Percentiles rank a stretch among this genome's conserved stretches.
Conservation (phyloP, 495 filamentous ascomycete species). For the Penicillium lividum region DNA sequence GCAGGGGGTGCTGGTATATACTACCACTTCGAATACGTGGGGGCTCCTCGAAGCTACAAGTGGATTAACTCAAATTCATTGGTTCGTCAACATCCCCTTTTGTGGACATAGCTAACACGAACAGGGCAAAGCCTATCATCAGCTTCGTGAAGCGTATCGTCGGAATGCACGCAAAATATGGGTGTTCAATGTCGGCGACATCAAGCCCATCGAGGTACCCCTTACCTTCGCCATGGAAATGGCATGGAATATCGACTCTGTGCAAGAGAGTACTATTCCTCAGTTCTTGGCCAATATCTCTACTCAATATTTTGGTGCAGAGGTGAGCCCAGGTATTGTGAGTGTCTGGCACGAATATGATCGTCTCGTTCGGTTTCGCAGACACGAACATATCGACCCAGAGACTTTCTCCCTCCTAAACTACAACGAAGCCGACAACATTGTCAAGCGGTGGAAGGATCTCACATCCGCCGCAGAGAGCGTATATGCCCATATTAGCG, state of each 20-base stretch:
- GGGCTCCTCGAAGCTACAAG: constrained; percentile 30
- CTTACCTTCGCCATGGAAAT: constrained; percentile 24
- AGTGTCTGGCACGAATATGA: constrained; percentile 61
- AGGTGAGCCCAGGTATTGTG: constrained; percentile 50
- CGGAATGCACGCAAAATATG: constrained; percentile 67
- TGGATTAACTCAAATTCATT: constrained; percentile 35
- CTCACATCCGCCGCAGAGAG: constrained; percentile 54
- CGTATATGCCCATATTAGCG: constrained; percentile 43
- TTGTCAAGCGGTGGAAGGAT: constrained; percentile 64
- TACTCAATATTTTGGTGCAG: constrained; percentile 58
- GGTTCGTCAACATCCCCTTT: constrained; percentile 2
- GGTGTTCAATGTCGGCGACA: constrained; percentile 76
- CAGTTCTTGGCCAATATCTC: constrained; percentile 60
- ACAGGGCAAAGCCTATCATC: constrained; percentile 30
- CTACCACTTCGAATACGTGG: constrained; percentile 69
- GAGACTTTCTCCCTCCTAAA: constrained; percentile 65
- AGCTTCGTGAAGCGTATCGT: constrained; percentile 47
- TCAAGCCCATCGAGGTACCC: constrained; percentile 34
- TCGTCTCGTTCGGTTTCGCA: constrained; percentile 62
- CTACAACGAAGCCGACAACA: constrained; percentile 68
- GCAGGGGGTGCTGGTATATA: constrained; percentile 69
- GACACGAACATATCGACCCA: constrained; percentile 68
- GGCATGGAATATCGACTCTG: constrained; percentile 22
- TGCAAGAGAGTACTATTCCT: constrained; percentile 44
- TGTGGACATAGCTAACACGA: neutral